These are phyloP conservation scores for Arthrinium puccinioides DNA, from an alignment of 2,329 filamentous ascomycete genomes.

Conservation along the genomic window DNA sequence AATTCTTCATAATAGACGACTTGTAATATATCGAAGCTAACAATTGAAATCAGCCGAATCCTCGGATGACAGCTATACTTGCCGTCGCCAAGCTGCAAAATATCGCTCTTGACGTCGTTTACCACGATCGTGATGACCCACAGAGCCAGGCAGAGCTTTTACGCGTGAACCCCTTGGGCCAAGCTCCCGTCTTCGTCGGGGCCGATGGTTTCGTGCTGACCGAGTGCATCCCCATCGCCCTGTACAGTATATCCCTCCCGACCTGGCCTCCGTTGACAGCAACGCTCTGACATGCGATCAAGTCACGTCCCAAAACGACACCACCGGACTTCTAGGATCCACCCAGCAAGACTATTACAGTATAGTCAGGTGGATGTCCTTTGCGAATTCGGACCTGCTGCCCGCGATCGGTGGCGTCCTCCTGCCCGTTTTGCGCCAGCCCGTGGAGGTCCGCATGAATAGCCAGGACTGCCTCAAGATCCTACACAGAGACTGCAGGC, in stretches of 20 bases:
- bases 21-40: background rate
- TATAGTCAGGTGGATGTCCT: slow-evolving; percentile 12
- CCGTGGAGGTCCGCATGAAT: slow-evolving; percentile 1
- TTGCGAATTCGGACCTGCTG: slow-evolving; percentile 8
- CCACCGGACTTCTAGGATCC: slow-evolving; percentile 7
- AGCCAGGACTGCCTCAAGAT: slow-evolving; percentile 5
- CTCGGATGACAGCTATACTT: slow-evolving; percentile 7
- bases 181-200: slow-evolving; percentile 7
- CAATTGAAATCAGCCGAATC: slow-evolving; percentile 5
- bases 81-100: slow-evolving; percentile 6
- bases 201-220: slow-evolving; percentile 9
- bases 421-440: background rate
- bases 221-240: slow-evolving; percentile 10
- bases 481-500: slow-evolving; percentile 4
- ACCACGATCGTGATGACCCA: slow-evolving; percentile 2
- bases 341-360: slow-evolving; percentile 5
- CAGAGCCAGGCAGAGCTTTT: slow-evolving; percentile 4
- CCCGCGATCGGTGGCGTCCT: slow-evolving; percentile 5
- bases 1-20: background rate
- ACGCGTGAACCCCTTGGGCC: slow-evolving; percentile 7
- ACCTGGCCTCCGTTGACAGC: too few species aligned
- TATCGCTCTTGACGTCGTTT: slow-evolving; percentile 6
- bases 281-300: too few species aligned
- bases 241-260: slow-evolving; percentile 8
- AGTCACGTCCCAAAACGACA: slow-evolving; percentile 8